phyloP scores from a whole-genome alignment of 257 asterid species.

The Thymus mandschuricus region DNA sequence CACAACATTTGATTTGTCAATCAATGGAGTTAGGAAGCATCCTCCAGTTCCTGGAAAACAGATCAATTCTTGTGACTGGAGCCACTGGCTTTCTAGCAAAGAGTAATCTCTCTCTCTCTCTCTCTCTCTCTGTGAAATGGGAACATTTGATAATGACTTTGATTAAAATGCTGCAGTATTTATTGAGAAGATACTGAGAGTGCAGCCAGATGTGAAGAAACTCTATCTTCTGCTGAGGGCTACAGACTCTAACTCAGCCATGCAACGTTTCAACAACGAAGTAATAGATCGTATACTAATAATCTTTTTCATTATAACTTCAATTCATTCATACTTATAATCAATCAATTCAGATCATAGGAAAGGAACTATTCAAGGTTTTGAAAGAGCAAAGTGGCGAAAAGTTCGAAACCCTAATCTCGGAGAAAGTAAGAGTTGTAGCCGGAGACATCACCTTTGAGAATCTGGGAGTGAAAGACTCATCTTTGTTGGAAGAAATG shows the following conservation, averaged over 20 bases:
- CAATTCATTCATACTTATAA: not conserved
- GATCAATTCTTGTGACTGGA: constrained; percentile 20
- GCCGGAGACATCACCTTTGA: constrained; percentile 75
- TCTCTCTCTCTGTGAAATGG: not conserved
- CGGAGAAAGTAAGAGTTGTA: constrained; percentile 55
- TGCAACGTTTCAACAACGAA: constrained; percentile 72
- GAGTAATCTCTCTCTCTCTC: constrained; percentile 1
- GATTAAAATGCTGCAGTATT: constrained; percentile 55
- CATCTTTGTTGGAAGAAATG: constrained; percentile 59
- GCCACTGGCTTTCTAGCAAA: constrained; percentile 9
- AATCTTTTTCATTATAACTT: not conserved
- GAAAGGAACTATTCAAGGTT: constrained; percentile 73
- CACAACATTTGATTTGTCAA: not conserved
- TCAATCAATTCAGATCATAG: constrained; percentile 44
- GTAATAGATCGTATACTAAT: constrained; percentile 31
- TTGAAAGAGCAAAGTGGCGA: constrained; percentile 58
- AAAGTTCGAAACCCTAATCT: constrained; percentile 41
- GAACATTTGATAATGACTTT: not conserved
- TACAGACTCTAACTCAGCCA: constrained; percentile 61
- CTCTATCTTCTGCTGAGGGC: constrained; percentile 89
- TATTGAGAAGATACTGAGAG: constrained; percentile 77
- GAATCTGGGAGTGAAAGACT: constrained; percentile 66
- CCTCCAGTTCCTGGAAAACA: constrained; percentile 59
- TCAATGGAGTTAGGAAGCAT: constrained; percentile 70
- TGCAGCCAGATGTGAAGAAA: constrained; percentile 83